Evolutionary conservation across 345 rosid species (phyloP).

Genomic region (Sisymbrium altissimum): DNA sequence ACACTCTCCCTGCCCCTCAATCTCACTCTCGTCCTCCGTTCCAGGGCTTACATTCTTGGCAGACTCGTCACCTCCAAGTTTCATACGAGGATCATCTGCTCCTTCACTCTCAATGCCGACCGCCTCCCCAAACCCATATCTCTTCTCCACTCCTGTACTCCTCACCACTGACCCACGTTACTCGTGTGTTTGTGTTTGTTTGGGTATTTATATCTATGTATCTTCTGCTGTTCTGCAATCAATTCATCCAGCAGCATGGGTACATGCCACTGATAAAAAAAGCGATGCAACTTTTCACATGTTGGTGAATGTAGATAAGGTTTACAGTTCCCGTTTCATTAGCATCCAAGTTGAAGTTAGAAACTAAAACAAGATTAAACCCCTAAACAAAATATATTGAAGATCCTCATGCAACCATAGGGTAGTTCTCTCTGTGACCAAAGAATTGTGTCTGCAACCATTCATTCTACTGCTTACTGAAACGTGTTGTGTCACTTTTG

Average conservation of each 20-base stretch:
- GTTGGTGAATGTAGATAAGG: too few relatives aligned
- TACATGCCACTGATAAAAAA: neutral
- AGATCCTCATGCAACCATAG: neutral
- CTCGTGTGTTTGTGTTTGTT: neutral
- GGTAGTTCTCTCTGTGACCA: neutral
- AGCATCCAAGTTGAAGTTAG: too few relatives aligned
- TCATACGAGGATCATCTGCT: slow-evolving; percentile 51
- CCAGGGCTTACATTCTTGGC: slow-evolving; percentile 82
- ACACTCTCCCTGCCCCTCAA: slow-evolving; percentile 59
- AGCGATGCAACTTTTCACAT: too few relatives aligned
- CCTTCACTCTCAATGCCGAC: slow-evolving; percentile 53
- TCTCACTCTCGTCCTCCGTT: slow-evolving; percentile 68
- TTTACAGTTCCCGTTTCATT: too few relatives aligned
- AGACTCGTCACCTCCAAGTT: slow-evolving; percentile 64
- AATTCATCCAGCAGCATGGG: neutral
- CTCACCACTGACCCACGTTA: slow-evolving; percentile 11
- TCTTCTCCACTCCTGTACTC: slow-evolving; percentile 26
- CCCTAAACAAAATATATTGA: too few relatives aligned
- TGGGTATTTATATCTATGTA: neutral
- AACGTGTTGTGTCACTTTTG: too few relatives aligned
- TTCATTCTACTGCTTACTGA: too few relatives aligned
- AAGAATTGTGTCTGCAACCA: too few relatives aligned
- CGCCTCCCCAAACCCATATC: slow-evolving; percentile 16
- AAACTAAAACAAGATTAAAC: too few relatives aligned
- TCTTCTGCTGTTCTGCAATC: neutral